Evolutionary conservation across 2,329 filamentous ascomycete genomes (phyloP), one percentile per base, ranked within the genome.

Genomic region (Herpotrichia juniperi): DNA sequence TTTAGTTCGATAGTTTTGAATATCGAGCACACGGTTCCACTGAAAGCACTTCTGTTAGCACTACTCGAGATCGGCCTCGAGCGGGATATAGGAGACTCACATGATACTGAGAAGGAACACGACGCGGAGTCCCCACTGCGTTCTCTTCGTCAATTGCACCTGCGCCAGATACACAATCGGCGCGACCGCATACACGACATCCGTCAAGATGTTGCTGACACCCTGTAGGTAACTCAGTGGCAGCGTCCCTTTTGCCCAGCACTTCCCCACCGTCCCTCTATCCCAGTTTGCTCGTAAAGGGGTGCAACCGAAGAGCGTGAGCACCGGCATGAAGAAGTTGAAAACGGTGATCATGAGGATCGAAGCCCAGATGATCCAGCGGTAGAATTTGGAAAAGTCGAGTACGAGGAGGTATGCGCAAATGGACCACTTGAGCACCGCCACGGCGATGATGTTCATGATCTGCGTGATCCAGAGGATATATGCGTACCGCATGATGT

Each of bases 251-350:
- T 62, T 58, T 34, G 61, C 58, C 51, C 63, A 68, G 51, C 65
- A 67, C 22, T 59, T 58, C 1, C 61, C 59, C 19, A 48, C 34
- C 1, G 65, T 26, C 4, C 24, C 11, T 30, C 50, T 53, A 25
- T 69, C 66, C 64, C 66, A 69, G 22, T 68, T 68, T 12, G 57
- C 53, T 17, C 67, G 62, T 14, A 68, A 62, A 8, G 65, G 64
- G 9, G 53, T 63, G 30, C 58, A 61, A 16, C 56, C 60, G 25
- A 68, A 59, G 19, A 58, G 30, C 1, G 55, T 54, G 39, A 66
- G 53, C 1, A 61, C 48, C 0, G 64, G 64, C 2, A 66, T 12
- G 1, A 63, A 42, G 7, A 64, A 49, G 48, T 65, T 68, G 46
- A 68, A 64, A 1, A 57, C 50, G 1, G 59, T 59, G 11, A 67